Evolutionary conservation across 257 asterid species (phyloP).

Genomic region (Salvia miltiorrhiza): DNA sequence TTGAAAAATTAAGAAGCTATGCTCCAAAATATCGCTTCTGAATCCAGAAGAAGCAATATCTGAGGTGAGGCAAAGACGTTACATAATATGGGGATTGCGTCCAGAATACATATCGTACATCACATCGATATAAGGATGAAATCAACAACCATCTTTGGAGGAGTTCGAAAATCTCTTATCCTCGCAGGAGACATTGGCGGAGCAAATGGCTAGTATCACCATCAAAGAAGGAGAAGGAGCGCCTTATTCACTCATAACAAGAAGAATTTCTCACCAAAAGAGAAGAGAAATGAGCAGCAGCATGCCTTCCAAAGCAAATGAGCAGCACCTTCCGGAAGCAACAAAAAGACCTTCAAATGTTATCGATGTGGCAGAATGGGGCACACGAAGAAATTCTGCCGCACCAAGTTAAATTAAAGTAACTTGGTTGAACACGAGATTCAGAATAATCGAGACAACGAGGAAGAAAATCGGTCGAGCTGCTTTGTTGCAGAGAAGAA

Average conservation of each 20-base stretch:
- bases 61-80: no score
- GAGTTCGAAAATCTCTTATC: no score
- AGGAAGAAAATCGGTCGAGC: neutral
- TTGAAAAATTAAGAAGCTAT: no score
- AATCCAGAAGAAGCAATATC: no score
- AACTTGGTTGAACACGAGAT: neutral
- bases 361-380: conserved; percentile 2
- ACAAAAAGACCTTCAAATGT: neutral
- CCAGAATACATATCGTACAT: no score
- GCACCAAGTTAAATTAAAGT: neutral
- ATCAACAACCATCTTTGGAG: no score
- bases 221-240: conserved; percentile 4
- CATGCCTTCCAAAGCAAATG: no score
- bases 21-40: no score
- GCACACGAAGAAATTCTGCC: neutral
- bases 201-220: no score
- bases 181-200: no score
- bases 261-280: neutral
- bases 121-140: no score
- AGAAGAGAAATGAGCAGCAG: neutral
- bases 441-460: neutral
- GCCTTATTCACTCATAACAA: neutral
- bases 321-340: neutral
- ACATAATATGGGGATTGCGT: no score
- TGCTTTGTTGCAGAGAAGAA: neutral